A percentile compares a stretch with the other conserved stretches of the same genome.
Conservation (phyloP, 2,329 filamentous ascomycete species). For the Acephala macrosclerotiorum region DNA sequence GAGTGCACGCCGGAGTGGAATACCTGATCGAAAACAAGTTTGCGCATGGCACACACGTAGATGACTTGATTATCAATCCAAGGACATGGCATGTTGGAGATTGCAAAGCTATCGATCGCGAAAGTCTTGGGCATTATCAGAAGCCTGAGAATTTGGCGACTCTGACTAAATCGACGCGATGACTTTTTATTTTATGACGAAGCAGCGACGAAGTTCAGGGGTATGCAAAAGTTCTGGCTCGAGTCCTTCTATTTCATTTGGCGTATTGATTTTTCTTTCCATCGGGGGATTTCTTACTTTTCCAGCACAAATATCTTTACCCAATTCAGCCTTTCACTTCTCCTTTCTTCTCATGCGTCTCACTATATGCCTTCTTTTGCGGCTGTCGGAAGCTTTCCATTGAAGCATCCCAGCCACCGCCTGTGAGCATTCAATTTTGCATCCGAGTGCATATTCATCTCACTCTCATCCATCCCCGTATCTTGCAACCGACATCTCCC, state of each 20-base stretch:
- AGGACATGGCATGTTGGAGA: conserved; percentile 1
- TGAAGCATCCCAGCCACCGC: too few species aligned
- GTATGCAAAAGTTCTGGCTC: neutral
- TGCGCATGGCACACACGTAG: neutral
- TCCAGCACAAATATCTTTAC: too few species aligned
- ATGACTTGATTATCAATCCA: conserved; percentile 1
- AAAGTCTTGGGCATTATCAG: neutral
- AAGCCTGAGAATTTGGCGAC: neutral
- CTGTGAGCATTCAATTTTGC: too few species aligned
- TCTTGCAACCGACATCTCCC: neutral
- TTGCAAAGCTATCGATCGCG: neutral
- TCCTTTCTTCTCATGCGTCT: too few species aligned
- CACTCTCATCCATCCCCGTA: too few species aligned
- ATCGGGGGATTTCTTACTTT: too few species aligned
- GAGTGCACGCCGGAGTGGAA: neutral
- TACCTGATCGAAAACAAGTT: neutral
- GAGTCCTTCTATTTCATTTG: neutral
- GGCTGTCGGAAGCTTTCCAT: too few species aligned
- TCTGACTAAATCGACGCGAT: neutral
- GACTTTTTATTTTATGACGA: neutral
- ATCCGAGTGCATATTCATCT: too few species aligned
- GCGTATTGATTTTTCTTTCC: too few species aligned
- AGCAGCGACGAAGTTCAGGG: neutral
- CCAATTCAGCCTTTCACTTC: too few species aligned
- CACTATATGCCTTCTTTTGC: too few species aligned